Evolutionary conservation across 1,284 basidiomycete species (phyloP).

Genomic region (Agaricales sp.): DNA sequence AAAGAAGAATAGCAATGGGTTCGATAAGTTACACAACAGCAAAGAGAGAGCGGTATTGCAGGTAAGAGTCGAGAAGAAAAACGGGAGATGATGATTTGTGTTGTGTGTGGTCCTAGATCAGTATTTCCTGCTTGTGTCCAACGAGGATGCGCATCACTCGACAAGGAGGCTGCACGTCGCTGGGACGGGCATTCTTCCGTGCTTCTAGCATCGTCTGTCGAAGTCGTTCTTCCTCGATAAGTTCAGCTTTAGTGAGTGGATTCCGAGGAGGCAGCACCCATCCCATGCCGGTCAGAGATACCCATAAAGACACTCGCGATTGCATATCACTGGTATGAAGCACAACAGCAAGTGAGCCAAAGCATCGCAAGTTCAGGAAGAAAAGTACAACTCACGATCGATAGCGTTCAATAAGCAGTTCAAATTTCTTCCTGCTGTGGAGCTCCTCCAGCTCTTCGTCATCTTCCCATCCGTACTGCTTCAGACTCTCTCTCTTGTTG

Average conservation of each 20-base stretch:
- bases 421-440: conserved; percentile 49
- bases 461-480: conserved; percentile 56
- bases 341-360: too few species aligned
- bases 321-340: conserved; percentile 51
- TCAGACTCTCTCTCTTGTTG: conserved; percentile 35
- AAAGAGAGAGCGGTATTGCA: too few species aligned
- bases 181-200: conserved; percentile 36
- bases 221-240: conserved; percentile 55
- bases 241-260: conserved; percentile 54
- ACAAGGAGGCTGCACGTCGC: conserved; percentile 47
- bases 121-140: conserved; percentile 39
- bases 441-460: conserved; percentile 48
- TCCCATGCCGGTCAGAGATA: conserved; percentile 47
- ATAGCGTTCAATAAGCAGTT: conserved; percentile 52
- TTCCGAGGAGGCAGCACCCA: conserved; percentile 54
- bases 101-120: too few species aligned
- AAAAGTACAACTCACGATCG: conserved; percentile 31
- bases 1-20: neutral
- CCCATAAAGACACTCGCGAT: conserved; percentile 56
- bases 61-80: neutral
- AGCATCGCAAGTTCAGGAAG: too few species aligned
- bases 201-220: conserved; percentile 58
- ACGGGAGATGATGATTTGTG: neutral
- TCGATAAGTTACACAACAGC: too few species aligned
- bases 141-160: conserved; percentile 51